Conservation (phyloP, 2,329 filamentous ascomycete genomes). For the Ceratocystis huliohia region DNA sequence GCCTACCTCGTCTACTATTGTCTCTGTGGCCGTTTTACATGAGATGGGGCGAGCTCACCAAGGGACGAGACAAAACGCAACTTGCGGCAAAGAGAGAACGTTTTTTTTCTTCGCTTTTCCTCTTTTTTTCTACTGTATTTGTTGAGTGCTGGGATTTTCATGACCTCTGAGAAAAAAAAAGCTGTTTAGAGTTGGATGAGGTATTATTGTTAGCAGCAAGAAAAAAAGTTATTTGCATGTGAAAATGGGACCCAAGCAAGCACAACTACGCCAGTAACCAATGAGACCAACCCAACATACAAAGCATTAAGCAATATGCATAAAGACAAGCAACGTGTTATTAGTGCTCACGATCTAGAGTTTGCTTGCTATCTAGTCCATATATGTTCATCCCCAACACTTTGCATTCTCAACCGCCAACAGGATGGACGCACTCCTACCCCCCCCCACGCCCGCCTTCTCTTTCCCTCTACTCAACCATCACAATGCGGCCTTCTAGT, state of each 20-base stretch:
- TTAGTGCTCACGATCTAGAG: too few species aligned
- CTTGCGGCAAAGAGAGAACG: not conserved
- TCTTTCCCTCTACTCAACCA: conserved; percentile 23
- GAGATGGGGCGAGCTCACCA: not conserved
- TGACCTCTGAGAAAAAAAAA: not conserved
- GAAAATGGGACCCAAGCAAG: not conserved
- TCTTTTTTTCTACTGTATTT: not conserved
- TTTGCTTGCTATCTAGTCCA: too few species aligned
- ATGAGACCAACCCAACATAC: not conserved
- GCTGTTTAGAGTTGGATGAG: not conserved
- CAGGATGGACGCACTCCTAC: not conserved
- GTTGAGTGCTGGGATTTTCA: not conserved
- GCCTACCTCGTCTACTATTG: not conserved
- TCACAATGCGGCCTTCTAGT: conserved; percentile 61
- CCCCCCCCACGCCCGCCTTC: not conserved
- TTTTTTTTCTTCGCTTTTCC: not conserved
- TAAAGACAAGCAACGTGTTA: not conserved
- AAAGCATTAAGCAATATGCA: not conserved
- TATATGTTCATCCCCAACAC: too few species aligned
- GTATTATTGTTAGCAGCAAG: not conserved
- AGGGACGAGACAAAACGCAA: not conserved
- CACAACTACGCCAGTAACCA: not conserved
- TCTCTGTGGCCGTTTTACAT: not conserved
- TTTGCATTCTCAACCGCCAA: too few species aligned
- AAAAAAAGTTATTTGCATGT: not conserved